Evolutionary conservation across 106 monocot species (phyloP).

Genomic region (Apostasia ramifera): DNA sequence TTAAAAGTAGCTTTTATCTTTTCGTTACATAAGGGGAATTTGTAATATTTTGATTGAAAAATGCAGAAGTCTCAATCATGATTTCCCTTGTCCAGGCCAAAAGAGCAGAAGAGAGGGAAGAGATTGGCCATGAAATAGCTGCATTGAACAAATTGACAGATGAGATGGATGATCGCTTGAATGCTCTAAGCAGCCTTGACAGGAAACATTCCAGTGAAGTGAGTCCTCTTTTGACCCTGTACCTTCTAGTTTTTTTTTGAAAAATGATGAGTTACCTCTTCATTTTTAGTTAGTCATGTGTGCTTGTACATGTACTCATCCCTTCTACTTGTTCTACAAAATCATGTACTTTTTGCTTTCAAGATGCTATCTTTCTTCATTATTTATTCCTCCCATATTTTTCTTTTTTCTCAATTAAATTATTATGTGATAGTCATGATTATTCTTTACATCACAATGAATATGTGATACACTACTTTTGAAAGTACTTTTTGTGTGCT

Average conservation of each 20-base stretch:
- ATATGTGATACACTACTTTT: no score
- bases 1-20: background rate
- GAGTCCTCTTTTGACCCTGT: background rate
- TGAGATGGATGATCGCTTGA: slow-evolving; percentile 16
- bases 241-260: background rate
- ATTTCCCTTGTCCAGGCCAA: slow-evolving; percentile 44
- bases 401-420: no score
- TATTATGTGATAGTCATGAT: no score
- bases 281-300: background rate
- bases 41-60: background rate
- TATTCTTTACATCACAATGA: no score
- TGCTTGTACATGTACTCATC: no score
- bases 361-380: no score
- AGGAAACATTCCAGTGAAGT: slow-evolving; percentile 6
- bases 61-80: slow-evolving; percentile 4
- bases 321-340: no score
- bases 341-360: no score
- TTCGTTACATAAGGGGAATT: background rate
- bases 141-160: slow-evolving; percentile 58
- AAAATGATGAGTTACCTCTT: background rate
- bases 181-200: background rate
- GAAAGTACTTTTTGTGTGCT: no score
- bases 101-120: slow-evolving; percentile 86
- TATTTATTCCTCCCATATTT: no score
- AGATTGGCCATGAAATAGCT: slow-evolving; percentile 46